Base-by-base conservation (phyloP, 495 filamentous ascomycete species). In the Aspergillus wentii region DNA sequence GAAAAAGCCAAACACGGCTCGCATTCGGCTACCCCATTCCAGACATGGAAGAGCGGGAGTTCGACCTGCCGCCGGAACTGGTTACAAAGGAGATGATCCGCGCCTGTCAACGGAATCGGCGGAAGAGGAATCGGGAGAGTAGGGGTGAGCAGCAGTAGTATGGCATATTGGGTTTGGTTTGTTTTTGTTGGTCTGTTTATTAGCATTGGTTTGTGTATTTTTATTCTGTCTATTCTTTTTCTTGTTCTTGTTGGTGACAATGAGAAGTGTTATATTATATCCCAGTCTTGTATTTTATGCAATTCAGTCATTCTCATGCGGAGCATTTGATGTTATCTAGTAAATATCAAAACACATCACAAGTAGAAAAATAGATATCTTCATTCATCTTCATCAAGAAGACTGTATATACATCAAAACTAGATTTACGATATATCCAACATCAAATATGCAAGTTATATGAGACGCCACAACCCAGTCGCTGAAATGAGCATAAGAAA, bases 21-120 rank as follows among this genome's bases (percentile, higher is more conserved):
- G 83, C 94, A 1, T 97, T 94, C 68, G 92, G 94, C 3, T 76
- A 83, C 9, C 81, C 86, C 0, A 57, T 97, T 9, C 89, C 91
- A 0, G 86, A 92, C 8, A 54, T 83, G 23, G 47, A 59, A 8
- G 75, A 85, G 51, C 47, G 48, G 21, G 84, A 92, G 10, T 98
- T 96, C 51, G 65, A 74, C 32, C 65, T 94, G 34, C 87, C 92
- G 0, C 60, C 69, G 5, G 84, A 85, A 19, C 80, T 81, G 34
- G 48, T 83, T 13, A 84, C 85, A 6, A 64, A 73, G 19, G 86
- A 91, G 5, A 75, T 72, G 2, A 68, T 92, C 36, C 69, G 74
- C 43, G 71, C 76, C 7, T 78, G 74, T 40, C 85, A 76, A 30
- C 66, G 86, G 41, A 78, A 78, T 54, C 71, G 78, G 52, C 65